A percentile compares a stretch with the other conserved stretches of the same genome.
Conservation (phyloP, 805 yeast species). For the Suhomyces sp. region DNA sequence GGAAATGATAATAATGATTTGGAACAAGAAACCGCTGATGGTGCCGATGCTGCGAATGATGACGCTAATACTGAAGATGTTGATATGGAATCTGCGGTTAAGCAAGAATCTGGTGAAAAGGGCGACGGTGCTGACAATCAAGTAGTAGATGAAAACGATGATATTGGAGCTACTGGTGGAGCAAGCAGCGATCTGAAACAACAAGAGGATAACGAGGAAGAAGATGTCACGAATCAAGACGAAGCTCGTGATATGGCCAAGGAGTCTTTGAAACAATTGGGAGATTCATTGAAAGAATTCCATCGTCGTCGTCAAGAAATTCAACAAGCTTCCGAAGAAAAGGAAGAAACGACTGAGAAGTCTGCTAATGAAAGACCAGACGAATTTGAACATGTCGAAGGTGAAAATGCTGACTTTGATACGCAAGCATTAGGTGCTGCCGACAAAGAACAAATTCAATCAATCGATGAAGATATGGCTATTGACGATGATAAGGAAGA, state of each 20-base stretch:
- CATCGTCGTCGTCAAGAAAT: slow-evolving; percentile 90
- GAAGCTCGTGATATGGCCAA: slow-evolving; percentile 64
- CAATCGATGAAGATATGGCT: slow-evolving; percentile 76
- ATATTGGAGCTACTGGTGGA: slow-evolving; percentile 67
- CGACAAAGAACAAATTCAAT: slow-evolving; percentile 70
- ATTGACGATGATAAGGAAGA: slow-evolving; percentile 61
- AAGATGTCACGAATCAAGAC: slow-evolving; percentile 43
- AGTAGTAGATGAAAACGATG: slow-evolving; percentile 58
- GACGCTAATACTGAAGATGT: slow-evolving; percentile 45
- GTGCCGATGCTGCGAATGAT: slow-evolving; percentile 52
- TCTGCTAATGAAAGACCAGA: slow-evolving; percentile 71
- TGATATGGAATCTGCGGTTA: slow-evolving; percentile 58
- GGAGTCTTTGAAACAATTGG: slow-evolving; percentile 82
- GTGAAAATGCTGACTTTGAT: slow-evolving; percentile 71
- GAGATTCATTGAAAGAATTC: slow-evolving; percentile 88
- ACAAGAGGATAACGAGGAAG: slow-evolving; percentile 32
- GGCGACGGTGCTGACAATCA: slow-evolving; percentile 63
- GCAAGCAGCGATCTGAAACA: slow-evolving; percentile 40
- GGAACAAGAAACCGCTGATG: slow-evolving; percentile 41
- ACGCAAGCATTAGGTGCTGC: slow-evolving; percentile 95
- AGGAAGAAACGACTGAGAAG: slow-evolving; percentile 44
- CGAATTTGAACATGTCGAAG: slow-evolving; percentile 81
- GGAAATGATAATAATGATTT: slow-evolving; percentile 41
- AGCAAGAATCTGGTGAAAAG: slow-evolving; percentile 58
- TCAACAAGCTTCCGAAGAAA: slow-evolving; percentile 53